These are phyloP conservation scores for Casuarina cunninghamiana DNA, from an alignment of 306 rosid genomes.

Conservation along the genomic window DNA sequence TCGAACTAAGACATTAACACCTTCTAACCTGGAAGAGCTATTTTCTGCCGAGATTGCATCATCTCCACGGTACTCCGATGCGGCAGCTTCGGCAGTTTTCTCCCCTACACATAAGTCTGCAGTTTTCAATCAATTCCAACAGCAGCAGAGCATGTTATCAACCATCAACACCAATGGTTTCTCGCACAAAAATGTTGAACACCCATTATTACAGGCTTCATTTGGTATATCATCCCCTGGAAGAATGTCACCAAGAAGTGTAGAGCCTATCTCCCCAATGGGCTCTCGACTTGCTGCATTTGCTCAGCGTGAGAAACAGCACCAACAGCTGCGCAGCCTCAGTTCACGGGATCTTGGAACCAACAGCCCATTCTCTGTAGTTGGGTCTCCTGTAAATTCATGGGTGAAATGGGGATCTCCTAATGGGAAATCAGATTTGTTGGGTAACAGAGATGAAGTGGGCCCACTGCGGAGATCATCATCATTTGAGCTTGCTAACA, in stretches of 20 bases:
- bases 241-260: conserved; percentile 81
- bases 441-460: conserved; percentile 54
- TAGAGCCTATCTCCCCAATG: conserved; percentile 81
- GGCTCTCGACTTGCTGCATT: conserved; percentile 53
- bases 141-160: conserved; percentile 68
- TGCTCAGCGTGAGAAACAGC: conserved; percentile 68
- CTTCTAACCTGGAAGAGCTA: conserved; percentile 80
- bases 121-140: conserved; percentile 75
- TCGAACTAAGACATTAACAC: conserved; percentile 67
- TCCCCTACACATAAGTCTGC: conserved; percentile 85
- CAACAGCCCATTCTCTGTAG: conserved; percentile 43
- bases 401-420: conserved; percentile 88
- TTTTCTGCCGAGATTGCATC: conserved; percentile 73
- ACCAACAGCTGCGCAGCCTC: conserved; percentile 64
- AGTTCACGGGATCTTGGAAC: conserved; percentile 75
- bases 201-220: conserved; percentile 58
- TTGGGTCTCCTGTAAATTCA: conserved; percentile 68
- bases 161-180: conserved; percentile 68
- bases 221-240: conserved; percentile 77
- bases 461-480: conserved; percentile 49
- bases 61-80: conserved; percentile 78
- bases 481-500: conserved; percentile 57
- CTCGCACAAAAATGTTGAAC: conserved; percentile 72
- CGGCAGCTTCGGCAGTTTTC: conserved; percentile 52
- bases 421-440: conserved; percentile 70